phyloP scores from a whole-genome alignment of 1,284 basidiomycete species.

The Apiotrichum siamense region DNA sequence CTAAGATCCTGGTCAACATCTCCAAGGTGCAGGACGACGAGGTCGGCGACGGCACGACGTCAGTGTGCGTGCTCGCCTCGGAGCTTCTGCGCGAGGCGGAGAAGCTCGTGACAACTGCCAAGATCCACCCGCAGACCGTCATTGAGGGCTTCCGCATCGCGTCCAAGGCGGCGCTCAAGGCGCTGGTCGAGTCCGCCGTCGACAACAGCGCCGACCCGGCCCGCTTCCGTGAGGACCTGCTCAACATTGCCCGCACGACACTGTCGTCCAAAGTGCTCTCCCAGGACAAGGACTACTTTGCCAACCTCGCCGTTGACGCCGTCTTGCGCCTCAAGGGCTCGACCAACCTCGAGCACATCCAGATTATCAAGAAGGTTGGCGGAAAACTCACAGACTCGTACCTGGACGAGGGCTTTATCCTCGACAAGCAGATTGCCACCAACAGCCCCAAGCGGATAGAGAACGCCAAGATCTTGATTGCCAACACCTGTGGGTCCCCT shows the following conservation, averaged over 20 bases:
- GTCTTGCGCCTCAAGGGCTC: conserved; percentile 91
- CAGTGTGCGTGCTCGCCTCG: conserved; percentile 85
- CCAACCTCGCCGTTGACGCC: conserved; percentile 95
- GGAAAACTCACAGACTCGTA: conserved; percentile 98
- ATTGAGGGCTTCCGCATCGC: conserved; percentile 97
- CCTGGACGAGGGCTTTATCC: conserved; percentile 97
- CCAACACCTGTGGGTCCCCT: conserved; percentile 75
- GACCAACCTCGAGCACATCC: conserved; percentile 95
- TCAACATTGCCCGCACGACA: conserved; percentile 96
- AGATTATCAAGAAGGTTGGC: conserved; percentile 99
- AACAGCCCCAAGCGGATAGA: conserved; percentile 93
- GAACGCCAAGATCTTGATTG: conserved; percentile 94
- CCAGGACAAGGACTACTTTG: conserved; percentile 98
- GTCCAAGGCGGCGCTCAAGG: conserved; percentile 73
- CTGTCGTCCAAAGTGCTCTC: conserved; percentile 93
- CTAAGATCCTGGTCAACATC: conserved; percentile 99
- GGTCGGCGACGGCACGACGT: conserved; percentile 95
- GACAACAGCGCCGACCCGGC: conserved; percentile 72
- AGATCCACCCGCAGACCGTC: conserved; percentile 98
- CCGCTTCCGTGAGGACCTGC: conserved; percentile 78
- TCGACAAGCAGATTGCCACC: conserved; percentile 92
- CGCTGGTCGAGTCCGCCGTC: conserved; percentile 71
- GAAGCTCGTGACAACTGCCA: conserved; percentile 75
- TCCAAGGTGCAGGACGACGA: conserved; percentile 99
- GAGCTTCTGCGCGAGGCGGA: conserved; percentile 94